phyloP scores from a whole-genome alignment of 78 protist genomes.

The Cavenderia fasciculata region DNA sequence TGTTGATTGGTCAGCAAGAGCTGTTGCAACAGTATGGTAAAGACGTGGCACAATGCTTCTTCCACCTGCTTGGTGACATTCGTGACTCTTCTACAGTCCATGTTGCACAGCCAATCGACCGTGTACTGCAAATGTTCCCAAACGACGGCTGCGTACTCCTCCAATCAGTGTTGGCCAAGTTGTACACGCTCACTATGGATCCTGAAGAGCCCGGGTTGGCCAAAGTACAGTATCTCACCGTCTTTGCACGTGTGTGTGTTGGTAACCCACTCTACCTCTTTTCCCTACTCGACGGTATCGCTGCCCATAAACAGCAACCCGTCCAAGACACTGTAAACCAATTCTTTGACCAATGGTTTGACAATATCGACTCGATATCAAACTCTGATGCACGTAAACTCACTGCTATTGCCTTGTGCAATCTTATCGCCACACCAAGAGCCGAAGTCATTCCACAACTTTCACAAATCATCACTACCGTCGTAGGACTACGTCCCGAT shows the following conservation, averaged over 20 bases:
- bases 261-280: conserved; percentile 21
- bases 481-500: conserved; percentile 44
- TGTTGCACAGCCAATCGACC: not conserved
- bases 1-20: conserved; percentile 15
- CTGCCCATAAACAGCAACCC: not conserved
- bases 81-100: not conserved
- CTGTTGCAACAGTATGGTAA: not conserved
- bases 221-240: not conserved
- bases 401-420: conserved; percentile 34
- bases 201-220: not conserved
- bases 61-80: conserved; percentile 16
- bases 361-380: conserved; percentile 16
- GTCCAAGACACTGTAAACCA: not conserved
- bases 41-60: not conserved
- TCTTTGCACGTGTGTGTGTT: conserved; percentile 13
- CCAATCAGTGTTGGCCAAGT: not conserved
- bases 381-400: conserved; percentile 20
- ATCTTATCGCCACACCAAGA: conserved; percentile 4
- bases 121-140: conserved; percentile 24
- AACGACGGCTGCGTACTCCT: not conserved
- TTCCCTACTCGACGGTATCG: conserved; percentile 7
- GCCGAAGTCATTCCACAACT: not conserved
- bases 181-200: not conserved
- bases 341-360: conserved; percentile 23
- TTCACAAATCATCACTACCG: not conserved